phyloP scores from a whole-genome alignment of 1,139 yeast genomes.

The Yamadazyma jaroonii region DNA sequence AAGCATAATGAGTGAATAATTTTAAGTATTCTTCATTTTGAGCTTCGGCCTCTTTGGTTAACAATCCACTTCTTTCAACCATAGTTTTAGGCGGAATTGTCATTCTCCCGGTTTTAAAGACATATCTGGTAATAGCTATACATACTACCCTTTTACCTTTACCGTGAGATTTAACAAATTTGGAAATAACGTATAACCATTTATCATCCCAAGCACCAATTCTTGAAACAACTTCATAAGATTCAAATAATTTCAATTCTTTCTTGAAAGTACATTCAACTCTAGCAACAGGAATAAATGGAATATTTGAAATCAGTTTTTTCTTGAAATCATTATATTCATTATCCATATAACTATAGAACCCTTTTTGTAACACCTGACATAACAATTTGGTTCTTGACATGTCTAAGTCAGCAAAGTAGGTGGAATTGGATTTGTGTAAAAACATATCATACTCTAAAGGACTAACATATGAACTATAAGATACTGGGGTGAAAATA shows the following conservation, averaged over 20 bases:
- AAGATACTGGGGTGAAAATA: constrained; percentile 44
- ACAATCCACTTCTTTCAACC: constrained; percentile 54
- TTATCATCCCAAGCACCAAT: constrained; percentile 84
- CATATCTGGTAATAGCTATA: constrained; percentile 72
- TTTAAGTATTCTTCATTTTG: constrained; percentile 32
- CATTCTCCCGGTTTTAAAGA: constrained; percentile 62
- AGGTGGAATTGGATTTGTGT: constrained; percentile 86
- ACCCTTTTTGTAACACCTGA: constrained; percentile 50
- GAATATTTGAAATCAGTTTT: constrained; percentile 33
- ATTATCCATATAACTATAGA: constrained; percentile 40
- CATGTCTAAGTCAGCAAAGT: constrained; percentile 79
- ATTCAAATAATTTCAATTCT: constrained; percentile 68
- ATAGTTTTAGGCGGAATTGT: constrained; percentile 68
- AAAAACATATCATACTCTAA: constrained; percentile 82
- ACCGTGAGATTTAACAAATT: constrained; percentile 42
- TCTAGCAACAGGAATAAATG: constrained; percentile 77
- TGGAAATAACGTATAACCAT: constrained; percentile 74
- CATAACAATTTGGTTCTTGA: constrained; percentile 67
- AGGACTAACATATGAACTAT: constrained; percentile 63
- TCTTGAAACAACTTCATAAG: constrained; percentile 53
- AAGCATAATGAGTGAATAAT: constrained; percentile 27
- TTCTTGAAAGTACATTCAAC: constrained; percentile 65
- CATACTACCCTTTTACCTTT: constrained; percentile 48
- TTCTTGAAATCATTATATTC: constrained; percentile 33
- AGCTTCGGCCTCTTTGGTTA: constrained; percentile 47